Evolutionary conservation across 176 grass and related monocot species (phyloP).

Genomic region (Oryza officinalis): DNA sequence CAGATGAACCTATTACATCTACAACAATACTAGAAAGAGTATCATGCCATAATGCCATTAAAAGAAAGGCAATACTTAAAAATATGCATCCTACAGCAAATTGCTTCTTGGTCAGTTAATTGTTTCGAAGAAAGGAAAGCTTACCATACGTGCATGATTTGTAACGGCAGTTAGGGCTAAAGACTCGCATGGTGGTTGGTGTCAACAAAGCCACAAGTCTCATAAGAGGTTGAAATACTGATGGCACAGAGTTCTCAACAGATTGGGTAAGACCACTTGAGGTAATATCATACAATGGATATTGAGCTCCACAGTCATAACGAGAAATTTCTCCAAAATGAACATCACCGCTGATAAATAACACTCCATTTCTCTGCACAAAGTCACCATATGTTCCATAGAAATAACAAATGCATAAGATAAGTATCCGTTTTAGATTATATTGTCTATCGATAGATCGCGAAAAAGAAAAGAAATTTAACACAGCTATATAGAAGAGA

Average conservation of each 20-base stretch:
- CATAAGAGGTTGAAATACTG: constrained; percentile 50
- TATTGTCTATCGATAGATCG: background rate
- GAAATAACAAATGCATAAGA: background rate
- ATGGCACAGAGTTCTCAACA: constrained; percentile 58
- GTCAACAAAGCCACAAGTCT: constrained; percentile 60
- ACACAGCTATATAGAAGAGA: background rate
- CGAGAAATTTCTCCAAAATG: constrained; percentile 95
- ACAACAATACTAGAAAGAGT: background rate
- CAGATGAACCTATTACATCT: constrained; percentile 12
- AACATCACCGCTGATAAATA: constrained; percentile 94
- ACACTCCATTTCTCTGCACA: constrained; percentile 79
- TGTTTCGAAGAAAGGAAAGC: constrained; percentile 22
- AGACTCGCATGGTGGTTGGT: constrained; percentile 78
- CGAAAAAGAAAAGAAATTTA: background rate
- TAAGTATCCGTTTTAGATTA: constrained; percentile 23
- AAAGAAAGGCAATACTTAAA: background rate
- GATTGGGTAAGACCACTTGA: constrained; percentile 94
- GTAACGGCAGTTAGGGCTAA: constrained; percentile 49
- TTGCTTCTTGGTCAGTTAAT: constrained; percentile 2
- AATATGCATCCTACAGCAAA: background rate
- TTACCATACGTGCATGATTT: constrained; percentile 89
- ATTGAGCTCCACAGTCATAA: constrained; percentile 71
- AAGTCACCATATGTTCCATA: background rate
- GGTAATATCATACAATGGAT: constrained; percentile 89
- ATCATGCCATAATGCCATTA: background rate